Evolutionary conservation across 2,329 filamentous ascomycete genomes (phyloP).

Genomic region (Teratosphaeriaceae sp.): DNA sequence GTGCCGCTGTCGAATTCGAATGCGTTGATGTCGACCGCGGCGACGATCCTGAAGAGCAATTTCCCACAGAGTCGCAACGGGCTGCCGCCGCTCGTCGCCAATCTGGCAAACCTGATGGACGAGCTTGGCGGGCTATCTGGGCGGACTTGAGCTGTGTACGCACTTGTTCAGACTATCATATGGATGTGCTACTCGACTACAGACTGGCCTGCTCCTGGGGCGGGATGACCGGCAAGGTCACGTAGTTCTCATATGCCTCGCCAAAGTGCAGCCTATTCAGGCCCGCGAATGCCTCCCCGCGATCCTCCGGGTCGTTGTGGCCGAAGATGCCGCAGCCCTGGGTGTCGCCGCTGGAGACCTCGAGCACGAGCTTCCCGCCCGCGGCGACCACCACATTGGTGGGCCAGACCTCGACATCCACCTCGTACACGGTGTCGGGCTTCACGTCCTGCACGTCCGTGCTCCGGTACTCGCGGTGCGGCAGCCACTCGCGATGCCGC

Average conservation of each 20-base stretch:
- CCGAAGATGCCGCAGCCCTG: conserved; percentile 53
- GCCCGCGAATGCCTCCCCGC: conserved; percentile 41
- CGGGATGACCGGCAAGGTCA: conserved; percentile 49
- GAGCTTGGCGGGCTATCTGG: conserved; percentile 38
- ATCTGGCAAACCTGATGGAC: conserved; percentile 54
- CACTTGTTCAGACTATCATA: neutral
- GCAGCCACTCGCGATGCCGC: conserved; percentile 49
- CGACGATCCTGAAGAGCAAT: conserved; percentile 50
- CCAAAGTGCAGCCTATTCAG: conserved; percentile 51
- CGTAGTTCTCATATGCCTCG: conserved; percentile 43
- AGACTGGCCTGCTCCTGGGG: conserved; percentile 19
- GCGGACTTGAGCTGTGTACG: neutral
- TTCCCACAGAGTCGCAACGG: conserved; percentile 24
- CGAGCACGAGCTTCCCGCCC: conserved; percentile 50
- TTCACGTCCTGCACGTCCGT: conserved; percentile 51
- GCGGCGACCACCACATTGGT: conserved; percentile 52
- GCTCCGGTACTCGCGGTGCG: conserved; percentile 52
- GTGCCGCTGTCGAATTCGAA: conserved; percentile 46
- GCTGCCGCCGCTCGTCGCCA: conserved; percentile 56
- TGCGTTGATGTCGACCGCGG: conserved; percentile 51
- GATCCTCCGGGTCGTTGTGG: conserved; percentile 46
- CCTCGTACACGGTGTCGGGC: conserved; percentile 49
- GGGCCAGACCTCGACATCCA: conserved; percentile 60
- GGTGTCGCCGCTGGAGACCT: conserved; percentile 52
- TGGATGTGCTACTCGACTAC: neutral